Percentiles rank a stretch among this genome's conserved stretches.
Conservation (phyloP, 2,329 filamentous ascomycete species). For the Neonectria punicea region DNA sequence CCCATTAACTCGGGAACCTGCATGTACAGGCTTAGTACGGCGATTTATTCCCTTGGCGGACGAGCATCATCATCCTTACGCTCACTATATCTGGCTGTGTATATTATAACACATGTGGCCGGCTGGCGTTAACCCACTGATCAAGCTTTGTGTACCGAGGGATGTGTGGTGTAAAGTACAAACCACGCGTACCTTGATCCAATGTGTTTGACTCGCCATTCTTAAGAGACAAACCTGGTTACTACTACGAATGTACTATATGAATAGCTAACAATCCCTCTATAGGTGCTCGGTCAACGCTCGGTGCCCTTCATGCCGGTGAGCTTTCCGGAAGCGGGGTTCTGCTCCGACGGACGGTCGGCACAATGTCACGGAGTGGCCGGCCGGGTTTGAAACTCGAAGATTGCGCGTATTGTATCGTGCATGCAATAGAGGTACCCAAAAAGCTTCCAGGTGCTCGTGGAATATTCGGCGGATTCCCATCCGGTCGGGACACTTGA, state of each 20-base stretch:
- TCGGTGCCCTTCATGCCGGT: not conserved
- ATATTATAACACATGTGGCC: not conserved
- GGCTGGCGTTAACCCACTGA: not conserved
- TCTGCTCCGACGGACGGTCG: not conserved
- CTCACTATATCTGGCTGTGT: not conserved
- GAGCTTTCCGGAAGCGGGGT: not conserved
- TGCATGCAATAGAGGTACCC: too few relatives aligned
- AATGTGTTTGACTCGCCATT: too few relatives aligned
- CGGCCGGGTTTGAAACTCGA: not conserved
- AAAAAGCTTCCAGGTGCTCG: not conserved
- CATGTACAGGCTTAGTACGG: not conserved
- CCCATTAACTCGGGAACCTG: not conserved
- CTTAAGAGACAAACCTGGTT: too few relatives aligned
- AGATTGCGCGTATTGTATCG: not conserved
- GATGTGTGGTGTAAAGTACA: too few relatives aligned
- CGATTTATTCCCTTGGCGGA: not conserved
- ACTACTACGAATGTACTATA: too few relatives aligned
- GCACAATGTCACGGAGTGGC: not conserved
- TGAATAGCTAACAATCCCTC: not conserved
- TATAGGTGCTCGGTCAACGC: not conserved
- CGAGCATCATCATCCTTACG: not conserved
- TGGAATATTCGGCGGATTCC: not conserved
- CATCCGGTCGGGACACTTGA: not conserved
- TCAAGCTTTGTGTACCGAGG: too few relatives aligned
- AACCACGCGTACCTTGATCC: too few relatives aligned